Evolutionary conservation across 345 rosid genomes (phyloP), one percentile per base, ranked within the genome.

Genomic region (Eutrema japonicum): DNA sequence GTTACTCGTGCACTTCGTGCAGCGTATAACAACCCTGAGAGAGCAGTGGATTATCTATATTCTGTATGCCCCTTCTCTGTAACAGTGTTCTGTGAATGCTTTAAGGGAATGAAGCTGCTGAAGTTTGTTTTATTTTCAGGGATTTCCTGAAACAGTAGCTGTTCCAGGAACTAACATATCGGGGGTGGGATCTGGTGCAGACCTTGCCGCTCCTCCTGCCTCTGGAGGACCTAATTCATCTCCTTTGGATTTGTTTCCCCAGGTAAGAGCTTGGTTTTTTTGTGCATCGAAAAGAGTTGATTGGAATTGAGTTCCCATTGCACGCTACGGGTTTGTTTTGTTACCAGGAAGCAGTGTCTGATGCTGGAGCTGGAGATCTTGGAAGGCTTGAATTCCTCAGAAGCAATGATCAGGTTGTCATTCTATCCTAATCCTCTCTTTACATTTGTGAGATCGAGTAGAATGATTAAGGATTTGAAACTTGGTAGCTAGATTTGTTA

Each of bases 1-100:
- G 98, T 95, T 77, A 73, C 82, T 54, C 89, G 94, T 48, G 99
- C 99, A 56, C 97, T 95, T 79, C 93, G 92, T 78, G 99, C 99
- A 36, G 97, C 99, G 55, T 95, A 90, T 79, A 92, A 92, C 80
- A 95, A 95, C 70, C 97, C 97, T 18, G 99, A 95, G 87, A 81
- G 99, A 69, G 99, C 99, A 26, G 96, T 95, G 72, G 99, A 95
- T 81, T 95, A 95, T 79, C 74, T 95, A 37, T 95, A 92, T 72
- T 85, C 97, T 60, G 99, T 95, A 87, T 63, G 86, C 64, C 66
- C 27, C 47, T 60, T 43, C 37, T 48, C 59, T 50, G 45, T 35
- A 37, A 43, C 54, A 57, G 11, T 45, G 52, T 55, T 33, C 47
- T 61, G 36, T 51, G 40, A 47, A 37, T 45, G 4, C 55, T 70